Base-by-base conservation (phyloP, 352 stramenopile species). In the Phytopythium vexans region DNA sequence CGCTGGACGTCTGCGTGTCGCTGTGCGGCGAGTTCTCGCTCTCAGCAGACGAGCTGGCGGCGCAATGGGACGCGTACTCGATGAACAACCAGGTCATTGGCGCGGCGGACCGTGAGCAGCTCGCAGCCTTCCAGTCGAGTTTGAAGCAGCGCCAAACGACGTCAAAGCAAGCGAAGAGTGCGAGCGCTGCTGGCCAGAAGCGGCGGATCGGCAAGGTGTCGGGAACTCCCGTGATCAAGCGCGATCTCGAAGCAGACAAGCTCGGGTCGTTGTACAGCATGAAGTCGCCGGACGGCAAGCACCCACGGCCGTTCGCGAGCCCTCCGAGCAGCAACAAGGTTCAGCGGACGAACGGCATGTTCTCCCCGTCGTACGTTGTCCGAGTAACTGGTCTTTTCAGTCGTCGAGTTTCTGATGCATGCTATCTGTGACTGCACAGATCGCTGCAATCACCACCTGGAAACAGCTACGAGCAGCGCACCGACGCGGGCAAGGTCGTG, bases 51-150 rank as follows among this genome's bases (percentile, higher is more conserved):
- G 77, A 88, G 48, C 72, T 94, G 52, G 81, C 77, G 35, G 80
- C 80, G 54, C 78, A 89, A 44, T 94, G 84, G 78, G 84, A 94
- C 53, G 80, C 82, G 4, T 92, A 89, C 68, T 90, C 82, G 44
- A 92, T 92, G 78, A 94, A 94, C 68, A 51, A 92, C 60, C 77
- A 92, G 46, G 62, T 94, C 14, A 66, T 60, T 8, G 80, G 79
- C 31, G 60, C 75, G 7, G 79, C 80, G 2, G 69, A 77, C 45
- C 54, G 67, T 16, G 80, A 90, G 41, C 74, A 77, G 41, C 68
- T 94, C 44, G 67, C 67, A 33, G 77, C 70, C 33, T 91, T 94
- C 54, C 82, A 82, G 56, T 89, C 81, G 42, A 78, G 82, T 45
- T 56, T 94, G 37, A 67, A 70, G 41, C 75, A 90, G 59, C 66